These are phyloP conservation scores for Volvox carteri DNA, from an alignment of 163 green algal species.

Conservation along the genomic window DNA sequence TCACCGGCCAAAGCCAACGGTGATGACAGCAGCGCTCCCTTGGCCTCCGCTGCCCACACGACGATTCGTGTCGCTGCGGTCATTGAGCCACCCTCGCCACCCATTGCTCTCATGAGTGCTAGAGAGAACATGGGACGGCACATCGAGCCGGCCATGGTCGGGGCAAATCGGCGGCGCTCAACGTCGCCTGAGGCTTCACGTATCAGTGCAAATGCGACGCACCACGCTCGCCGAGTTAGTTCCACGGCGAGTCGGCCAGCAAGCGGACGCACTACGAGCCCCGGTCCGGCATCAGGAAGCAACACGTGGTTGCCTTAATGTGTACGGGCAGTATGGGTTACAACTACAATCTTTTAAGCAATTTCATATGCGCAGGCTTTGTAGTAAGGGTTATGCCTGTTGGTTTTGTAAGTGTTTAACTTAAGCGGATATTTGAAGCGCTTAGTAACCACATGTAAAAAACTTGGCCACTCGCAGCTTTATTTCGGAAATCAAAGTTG, in stretches of 20 bases:
- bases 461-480: too few species aligned
- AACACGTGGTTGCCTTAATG: constrained; percentile 28
- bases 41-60: background rate
- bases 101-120: background rate
- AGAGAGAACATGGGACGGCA: background rate
- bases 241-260: background rate
- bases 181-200: background rate
- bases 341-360: too few species aligned
- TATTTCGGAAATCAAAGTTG: background rate
- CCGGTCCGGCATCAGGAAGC: too few species aligned
- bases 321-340: too few species aligned
- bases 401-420: too few species aligned
- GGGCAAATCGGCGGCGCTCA: background rate
- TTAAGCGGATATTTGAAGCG: too few species aligned
- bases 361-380: too few species aligned
- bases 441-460: too few species aligned
- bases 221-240: background rate
- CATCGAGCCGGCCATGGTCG: background rate
- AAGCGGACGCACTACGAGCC: background rate
- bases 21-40: background rate
- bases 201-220: background rate
- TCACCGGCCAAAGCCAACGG: background rate
- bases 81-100: constrained; percentile 4
- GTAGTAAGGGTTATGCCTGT: too few species aligned
- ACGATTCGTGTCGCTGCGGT: background rate